Percentiles rank a stretch among this genome's conserved stretches.
Evolutionary conservation across 139 green algal species (phyloP).

Genomic region (Diplosphaera chodatii): DNA sequence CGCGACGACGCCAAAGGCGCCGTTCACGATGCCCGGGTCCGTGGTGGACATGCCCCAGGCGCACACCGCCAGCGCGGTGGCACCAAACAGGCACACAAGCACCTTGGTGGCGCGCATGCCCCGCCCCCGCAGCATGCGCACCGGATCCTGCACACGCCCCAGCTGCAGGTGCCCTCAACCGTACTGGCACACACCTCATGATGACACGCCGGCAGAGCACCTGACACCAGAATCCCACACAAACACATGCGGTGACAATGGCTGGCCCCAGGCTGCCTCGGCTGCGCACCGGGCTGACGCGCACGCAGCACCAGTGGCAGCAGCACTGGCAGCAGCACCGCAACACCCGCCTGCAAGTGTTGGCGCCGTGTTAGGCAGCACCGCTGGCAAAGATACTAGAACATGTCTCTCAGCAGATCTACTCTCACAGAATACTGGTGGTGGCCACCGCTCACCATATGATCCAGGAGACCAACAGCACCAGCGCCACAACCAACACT

Average conservation of each 20-base stretch:
- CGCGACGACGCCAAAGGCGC: background rate
- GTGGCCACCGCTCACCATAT: background rate
- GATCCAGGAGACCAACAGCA: background rate
- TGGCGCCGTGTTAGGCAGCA: no score
- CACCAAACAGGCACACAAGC: background rate
- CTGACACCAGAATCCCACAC: background rate
- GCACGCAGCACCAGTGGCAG: conserved; percentile 6
- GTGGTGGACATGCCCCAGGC: background rate
- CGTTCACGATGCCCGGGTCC: background rate
- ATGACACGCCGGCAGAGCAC: background rate
- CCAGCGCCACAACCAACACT: background rate
- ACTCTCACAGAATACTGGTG: no score
- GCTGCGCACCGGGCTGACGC: background rate
- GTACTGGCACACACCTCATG: no score
- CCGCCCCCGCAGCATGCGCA: background rate
- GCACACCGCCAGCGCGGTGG: background rate
- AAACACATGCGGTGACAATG: no score
- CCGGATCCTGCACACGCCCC: background rate
- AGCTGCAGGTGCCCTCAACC: background rate
- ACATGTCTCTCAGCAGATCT: no score
- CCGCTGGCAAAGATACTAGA: no score
- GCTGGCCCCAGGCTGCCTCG: no score
- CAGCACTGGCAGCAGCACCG: background rate
- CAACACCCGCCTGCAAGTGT: background rate
- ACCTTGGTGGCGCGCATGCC: background rate